Percentiles rank a stretch among this genome's conserved stretches.
These are phyloP conservation scores for Graphiopsis chlorocephala DNA, from an alignment of 2,329 filamentous ascomycete genomes.

Conservation along the genomic window DNA sequence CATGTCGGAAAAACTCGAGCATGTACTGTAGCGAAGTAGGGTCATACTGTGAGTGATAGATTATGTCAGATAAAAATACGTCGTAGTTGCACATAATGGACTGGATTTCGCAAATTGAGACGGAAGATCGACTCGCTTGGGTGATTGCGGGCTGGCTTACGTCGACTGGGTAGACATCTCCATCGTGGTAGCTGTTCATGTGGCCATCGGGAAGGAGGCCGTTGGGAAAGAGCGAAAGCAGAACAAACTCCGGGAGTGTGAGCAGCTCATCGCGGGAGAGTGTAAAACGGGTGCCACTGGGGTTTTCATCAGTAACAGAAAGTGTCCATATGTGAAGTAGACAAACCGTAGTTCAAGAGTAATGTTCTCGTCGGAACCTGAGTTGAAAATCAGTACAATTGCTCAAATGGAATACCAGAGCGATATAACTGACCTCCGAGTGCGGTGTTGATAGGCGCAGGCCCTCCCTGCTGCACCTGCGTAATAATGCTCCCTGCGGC, in stretches of 20 bases:
- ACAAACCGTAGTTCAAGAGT: constrained; percentile 86
- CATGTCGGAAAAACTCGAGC: constrained; percentile 95
- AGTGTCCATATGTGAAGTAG: not conserved
- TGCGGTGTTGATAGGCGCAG: constrained; percentile 74
- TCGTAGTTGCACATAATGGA: constrained; percentile 42
- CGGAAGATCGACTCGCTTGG: constrained; percentile 30
- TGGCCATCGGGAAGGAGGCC: constrained; percentile 97
- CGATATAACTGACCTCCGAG: constrained; percentile 65
- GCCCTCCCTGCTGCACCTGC: constrained; percentile 90
- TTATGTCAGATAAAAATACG: constrained; percentile 56
- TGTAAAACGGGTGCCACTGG: constrained; percentile 86
- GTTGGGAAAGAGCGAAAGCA: constrained; percentile 96
- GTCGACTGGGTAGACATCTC: constrained; percentile 94
- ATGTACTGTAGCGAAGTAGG: constrained; percentile 96
- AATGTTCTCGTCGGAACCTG: constrained; percentile 85
- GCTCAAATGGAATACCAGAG: not conserved
- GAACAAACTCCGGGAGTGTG: constrained; percentile 93
- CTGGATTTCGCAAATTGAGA: constrained; percentile 39
- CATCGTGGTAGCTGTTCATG: constrained; percentile 87
- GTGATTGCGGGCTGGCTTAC: constrained; percentile 56
- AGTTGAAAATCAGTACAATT: not conserved
- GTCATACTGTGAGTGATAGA: constrained; percentile 74
- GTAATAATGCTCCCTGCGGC: constrained; percentile 99
- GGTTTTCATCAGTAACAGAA: constrained; percentile 27
- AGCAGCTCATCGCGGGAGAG: constrained; percentile 92